Percentiles rank a stretch among this genome's conserved stretches.
Conservation (phyloP, 805 yeast species). For the Teunomyces stri region DNA sequence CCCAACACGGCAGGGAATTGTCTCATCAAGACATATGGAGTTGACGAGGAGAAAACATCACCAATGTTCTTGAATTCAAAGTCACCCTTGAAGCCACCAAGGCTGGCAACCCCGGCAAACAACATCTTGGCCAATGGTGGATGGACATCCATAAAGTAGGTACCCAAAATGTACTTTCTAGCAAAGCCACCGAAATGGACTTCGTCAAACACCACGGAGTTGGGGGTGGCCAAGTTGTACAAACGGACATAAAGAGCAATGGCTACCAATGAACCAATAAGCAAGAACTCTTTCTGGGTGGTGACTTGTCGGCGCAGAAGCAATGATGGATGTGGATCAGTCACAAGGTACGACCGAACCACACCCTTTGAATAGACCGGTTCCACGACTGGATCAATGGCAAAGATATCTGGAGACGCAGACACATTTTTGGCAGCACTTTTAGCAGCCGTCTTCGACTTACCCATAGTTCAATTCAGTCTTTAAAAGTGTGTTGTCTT, state of each 20-base stretch:
- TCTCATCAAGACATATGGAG: conserved; percentile 71
- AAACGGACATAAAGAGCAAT: conserved; percentile 60
- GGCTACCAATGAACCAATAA: conserved; percentile 41
- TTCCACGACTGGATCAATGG: conserved; percentile 41
- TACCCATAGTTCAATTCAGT: conserved; percentile 8
- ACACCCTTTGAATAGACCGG: conserved; percentile 45
- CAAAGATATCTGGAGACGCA: conserved; percentile 8
- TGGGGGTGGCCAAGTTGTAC: conserved; percentile 60
- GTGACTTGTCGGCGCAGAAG: conserved; percentile 22
- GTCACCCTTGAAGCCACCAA: conserved; percentile 72
- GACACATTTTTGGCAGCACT: conserved; percentile 9
- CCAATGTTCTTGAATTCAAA: conserved; percentile 70
- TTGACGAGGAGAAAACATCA: conserved; percentile 52
- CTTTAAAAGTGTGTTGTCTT: background rate
- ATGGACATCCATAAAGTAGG: conserved; percentile 69
- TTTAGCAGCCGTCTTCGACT: conserved; percentile 9
- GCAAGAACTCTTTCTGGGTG: conserved; percentile 21
- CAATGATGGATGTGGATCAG: conserved; percentile 46
- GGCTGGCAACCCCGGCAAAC: conserved; percentile 64
- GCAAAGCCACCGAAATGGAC: conserved; percentile 98
- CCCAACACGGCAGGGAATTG: conserved; percentile 67
- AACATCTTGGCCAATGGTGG: conserved; percentile 80
- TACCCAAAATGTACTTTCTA: conserved; percentile 65
- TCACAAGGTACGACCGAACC: conserved; percentile 51
- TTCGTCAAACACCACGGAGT: conserved; percentile 88